phyloP scores from a whole-genome alignment of 2,329 filamentous ascomycete genomes.

The Epichloe brachyelytri region DNA sequence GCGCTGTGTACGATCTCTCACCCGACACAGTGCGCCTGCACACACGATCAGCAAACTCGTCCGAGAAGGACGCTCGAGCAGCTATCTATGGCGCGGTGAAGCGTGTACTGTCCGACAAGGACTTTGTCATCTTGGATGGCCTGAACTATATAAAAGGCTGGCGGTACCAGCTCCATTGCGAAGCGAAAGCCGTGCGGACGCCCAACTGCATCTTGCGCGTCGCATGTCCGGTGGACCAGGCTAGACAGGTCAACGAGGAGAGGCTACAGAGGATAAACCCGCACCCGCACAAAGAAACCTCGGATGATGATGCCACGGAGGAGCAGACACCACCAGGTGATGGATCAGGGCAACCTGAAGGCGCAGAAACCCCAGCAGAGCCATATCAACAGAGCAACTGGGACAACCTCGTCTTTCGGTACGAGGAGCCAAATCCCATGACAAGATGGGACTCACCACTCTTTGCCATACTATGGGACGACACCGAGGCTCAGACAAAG shows the following conservation, averaged over 20 bases:
- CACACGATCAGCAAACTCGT: constrained; percentile 55
- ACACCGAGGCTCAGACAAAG: constrained; percentile 45
- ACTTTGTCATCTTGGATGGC: constrained; percentile 68
- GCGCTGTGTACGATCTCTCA: constrained; percentile 57
- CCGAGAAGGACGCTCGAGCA: constrained; percentile 73
- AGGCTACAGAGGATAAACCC: constrained; percentile 28
- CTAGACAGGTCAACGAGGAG: constrained; percentile 45
- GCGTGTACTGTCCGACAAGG: constrained; percentile 55
- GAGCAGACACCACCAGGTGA: neutral
- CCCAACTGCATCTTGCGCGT: constrained; percentile 62
- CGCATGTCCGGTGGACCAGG: constrained; percentile 40
- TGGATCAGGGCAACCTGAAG: neutral
- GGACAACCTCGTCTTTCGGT: constrained; percentile 69
- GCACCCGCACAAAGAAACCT: neutral
- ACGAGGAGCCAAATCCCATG: constrained; percentile 81
- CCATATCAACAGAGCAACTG: constrained; percentile 48
- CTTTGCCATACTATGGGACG: constrained; percentile 67
- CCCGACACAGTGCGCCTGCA: constrained; percentile 38
- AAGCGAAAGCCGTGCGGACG: constrained; percentile 67
- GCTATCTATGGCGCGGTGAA: constrained; percentile 67
- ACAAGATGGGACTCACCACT: constrained; percentile 73
- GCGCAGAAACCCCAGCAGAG: constrained; percentile 12
- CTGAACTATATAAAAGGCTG: constrained; percentile 86
- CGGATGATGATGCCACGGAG: constrained; percentile 5
- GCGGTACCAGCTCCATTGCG: constrained; percentile 76